Evolutionary conservation across 495 filamentous ascomycete genomes (phyloP).

Genomic region (Hypoxylon rickii): DNA sequence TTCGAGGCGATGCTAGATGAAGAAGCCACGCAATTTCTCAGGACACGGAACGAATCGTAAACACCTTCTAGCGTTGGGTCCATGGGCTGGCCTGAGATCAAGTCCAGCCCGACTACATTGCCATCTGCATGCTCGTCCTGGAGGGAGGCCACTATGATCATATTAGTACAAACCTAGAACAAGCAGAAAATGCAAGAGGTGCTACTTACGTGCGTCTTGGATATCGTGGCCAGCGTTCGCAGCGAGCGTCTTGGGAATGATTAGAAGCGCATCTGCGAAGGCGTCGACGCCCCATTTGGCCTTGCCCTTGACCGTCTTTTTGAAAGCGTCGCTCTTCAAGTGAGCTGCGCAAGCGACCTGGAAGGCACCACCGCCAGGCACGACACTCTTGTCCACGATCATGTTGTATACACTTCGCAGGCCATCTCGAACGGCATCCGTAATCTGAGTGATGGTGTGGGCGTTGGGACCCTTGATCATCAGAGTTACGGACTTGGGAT

Average conservation of each 20-base stretch:
- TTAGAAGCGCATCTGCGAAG: slow-evolving; percentile 88
- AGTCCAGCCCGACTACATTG: slow-evolving; percentile 82
- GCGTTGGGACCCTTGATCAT: slow-evolving; percentile 97
- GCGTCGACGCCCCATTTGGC: slow-evolving; percentile 92
- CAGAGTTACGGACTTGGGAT: slow-evolving; percentile 97
- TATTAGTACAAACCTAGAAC: slow-evolving; percentile 23
- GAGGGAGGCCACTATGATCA: slow-evolving; percentile 69
- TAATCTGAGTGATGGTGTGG: slow-evolving; percentile 95
- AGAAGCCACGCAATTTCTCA: slow-evolving; percentile 90
- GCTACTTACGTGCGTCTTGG: slow-evolving; percentile 79
- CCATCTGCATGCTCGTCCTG: slow-evolving; percentile 86
- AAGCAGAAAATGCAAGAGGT: neutral
- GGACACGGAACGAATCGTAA: slow-evolving; percentile 93
- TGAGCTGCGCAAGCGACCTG: slow-evolving; percentile 93
- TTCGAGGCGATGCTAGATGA: slow-evolving; percentile 95
- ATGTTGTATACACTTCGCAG: slow-evolving; percentile 96
- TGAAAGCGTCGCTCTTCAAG: slow-evolving; percentile 78
- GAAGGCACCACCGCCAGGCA: slow-evolving; percentile 94
- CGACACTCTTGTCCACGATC: slow-evolving; percentile 93
- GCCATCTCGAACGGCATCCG: slow-evolving; percentile 96
- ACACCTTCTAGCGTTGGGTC: slow-evolving; percentile 92
- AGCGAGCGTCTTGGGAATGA: slow-evolving; percentile 96
- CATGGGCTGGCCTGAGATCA: slow-evolving; percentile 88
- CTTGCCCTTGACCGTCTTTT: slow-evolving; percentile 92
- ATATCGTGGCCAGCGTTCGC: slow-evolving; percentile 96